Percentiles rank a stretch among this genome's conserved stretches.
These are phyloP conservation scores for Dimocarpus longan DNA, from an alignment of 345 rosid genomes.

Conservation along the genomic window DNA sequence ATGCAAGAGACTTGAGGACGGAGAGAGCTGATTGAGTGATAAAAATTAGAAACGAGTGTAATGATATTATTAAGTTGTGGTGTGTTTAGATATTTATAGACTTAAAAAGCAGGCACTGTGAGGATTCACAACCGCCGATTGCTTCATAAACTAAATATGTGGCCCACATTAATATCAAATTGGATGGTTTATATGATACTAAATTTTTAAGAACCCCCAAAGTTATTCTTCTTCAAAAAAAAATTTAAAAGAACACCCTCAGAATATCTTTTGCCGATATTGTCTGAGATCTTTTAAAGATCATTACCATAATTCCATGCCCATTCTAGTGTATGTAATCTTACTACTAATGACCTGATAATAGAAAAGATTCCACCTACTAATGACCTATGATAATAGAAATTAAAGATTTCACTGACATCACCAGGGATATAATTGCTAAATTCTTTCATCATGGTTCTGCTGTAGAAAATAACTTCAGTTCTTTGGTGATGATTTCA, in stretches of 20 bases:
- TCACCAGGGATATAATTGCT: too few relatives aligned
- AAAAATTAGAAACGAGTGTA: conserved; percentile 5
- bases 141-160: conserved; percentile 6
- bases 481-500: too few relatives aligned
- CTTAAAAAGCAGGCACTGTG: neutral
- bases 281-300: conserved; percentile 3
- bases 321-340: neutral
- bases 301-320: conserved; percentile 1
- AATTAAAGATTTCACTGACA: neutral
- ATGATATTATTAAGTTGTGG: conserved; percentile 7
- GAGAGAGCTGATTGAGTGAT: neutral
- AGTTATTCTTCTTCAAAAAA: too few relatives aligned
- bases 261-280: neutral
- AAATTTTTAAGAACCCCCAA: too few relatives aligned
- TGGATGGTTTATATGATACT: conserved; percentile 4
- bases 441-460: too few relatives aligned
- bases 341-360: neutral
- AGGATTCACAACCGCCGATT: conserved; percentile 18
- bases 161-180: conserved; percentile 14
- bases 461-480: too few relatives aligned
- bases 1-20: neutral
- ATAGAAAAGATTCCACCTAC: neutral
- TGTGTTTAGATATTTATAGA: conserved; percentile 22
- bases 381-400: too few relatives aligned
- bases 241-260: neutral